A percentile compares a stretch with the other conserved stretches of the same genome.
phyloP scores from a whole-genome alignment of 345 rosid species.

The Citrus maxima region DNA sequence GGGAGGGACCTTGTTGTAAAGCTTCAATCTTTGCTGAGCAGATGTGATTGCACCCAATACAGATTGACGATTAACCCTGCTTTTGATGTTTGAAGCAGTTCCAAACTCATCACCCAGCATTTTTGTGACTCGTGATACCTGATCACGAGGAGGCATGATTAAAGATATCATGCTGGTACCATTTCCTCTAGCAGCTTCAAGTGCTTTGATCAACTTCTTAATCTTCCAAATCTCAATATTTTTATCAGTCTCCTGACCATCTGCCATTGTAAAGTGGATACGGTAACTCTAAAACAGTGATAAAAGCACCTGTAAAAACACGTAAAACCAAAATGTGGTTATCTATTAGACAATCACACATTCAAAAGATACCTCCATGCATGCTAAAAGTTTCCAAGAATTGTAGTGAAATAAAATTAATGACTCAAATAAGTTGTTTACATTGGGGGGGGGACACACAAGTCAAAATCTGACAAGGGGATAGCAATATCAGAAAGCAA shows the following conservation, averaged over 20 bases:
- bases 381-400: neutral
- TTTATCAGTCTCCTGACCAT: slow-evolving; percentile 65
- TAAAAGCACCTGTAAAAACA: slow-evolving; percentile 19
- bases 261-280: slow-evolving; percentile 28
- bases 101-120: slow-evolving; percentile 96
- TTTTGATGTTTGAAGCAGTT: slow-evolving; percentile 92
- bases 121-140: slow-evolving; percentile 82
- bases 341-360: neutral
- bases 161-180: slow-evolving; percentile 98
- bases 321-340: neutral
- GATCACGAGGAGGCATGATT: slow-evolving; percentile 97
- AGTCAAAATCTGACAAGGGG: neutral
- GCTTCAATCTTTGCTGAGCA: slow-evolving; percentile 90
- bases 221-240: slow-evolving; percentile 97
- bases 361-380: neutral
- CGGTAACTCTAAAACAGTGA: neutral
- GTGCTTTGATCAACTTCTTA: slow-evolving; percentile 81
- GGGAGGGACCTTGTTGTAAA: slow-evolving; percentile 84
- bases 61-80: slow-evolving; percentile 88
- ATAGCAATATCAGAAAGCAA: neutral
- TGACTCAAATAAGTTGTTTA: neutral
- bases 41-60: slow-evolving; percentile 91
- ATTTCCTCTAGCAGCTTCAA: slow-evolving; percentile 89
- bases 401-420: too few species aligned
- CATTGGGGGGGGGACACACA: neutral